Evolutionary conservation across 441 rosid genomes (phyloP), one percentile per base, ranked within the genome.

Genomic region (Erysimum cheiri): DNA sequence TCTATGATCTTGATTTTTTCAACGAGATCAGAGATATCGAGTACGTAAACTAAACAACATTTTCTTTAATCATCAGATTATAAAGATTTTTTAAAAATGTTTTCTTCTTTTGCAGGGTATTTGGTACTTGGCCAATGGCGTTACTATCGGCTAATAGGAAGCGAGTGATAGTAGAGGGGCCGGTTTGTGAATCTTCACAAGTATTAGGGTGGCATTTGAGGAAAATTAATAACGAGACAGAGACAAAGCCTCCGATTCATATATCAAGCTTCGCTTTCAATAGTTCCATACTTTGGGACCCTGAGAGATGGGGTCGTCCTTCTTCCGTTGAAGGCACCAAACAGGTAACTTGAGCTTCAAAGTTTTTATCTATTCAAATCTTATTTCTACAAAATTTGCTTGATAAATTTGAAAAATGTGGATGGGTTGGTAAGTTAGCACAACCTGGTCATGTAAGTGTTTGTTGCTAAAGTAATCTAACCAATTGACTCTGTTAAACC

Each of bases 301-400:
- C 98, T 29, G 98, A 92, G 64, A 82, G 96, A 85, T 92, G 98
- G 99, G 99, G 99, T 60, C 90, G 98, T n/a, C 88, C 94, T 66
- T 90, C 98, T n/a, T 84, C 98, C 1, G 60, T 76, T 61, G 94
- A 93, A 71, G 91, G 70, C 49, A 77, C 88, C 47, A 75, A 88
- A 10, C 97, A 91, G 91, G 97, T 89, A 62, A 41, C 71, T 78
- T 37, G 7, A 8, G 3, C 28, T 12, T 68, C 40, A 60, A 50
- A 5, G 7, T 52, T 28, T 36, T 44, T 15, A 10, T 71, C 33
- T 31, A 31, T 40, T n/a, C 22, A 15, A 22, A n/a, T 0, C 6
- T 54, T 2, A 7, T 63, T 10, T 8, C 14, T 33, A 6, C 4
- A 33, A 4, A 3, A 3, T 35, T 55, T 72, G 3, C 10, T 62